Conservation (phyloP, 306 rosid genomes). For the Cicer cuneatum region DNA sequence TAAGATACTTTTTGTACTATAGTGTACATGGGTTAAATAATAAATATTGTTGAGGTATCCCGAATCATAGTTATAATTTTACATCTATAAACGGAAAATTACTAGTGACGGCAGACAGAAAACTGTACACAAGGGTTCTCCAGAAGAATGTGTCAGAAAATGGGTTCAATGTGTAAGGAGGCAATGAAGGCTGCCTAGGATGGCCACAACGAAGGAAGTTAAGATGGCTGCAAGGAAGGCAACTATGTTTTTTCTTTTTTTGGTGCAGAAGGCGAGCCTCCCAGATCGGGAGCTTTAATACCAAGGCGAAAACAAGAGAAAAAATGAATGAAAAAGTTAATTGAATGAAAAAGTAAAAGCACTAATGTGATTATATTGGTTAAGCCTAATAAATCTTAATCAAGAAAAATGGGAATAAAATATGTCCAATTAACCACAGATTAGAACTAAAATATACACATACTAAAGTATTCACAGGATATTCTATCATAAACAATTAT, state of each 20-base stretch:
- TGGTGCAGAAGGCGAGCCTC: background rate
- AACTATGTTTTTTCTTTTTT: background rate
- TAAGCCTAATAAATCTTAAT: background rate
- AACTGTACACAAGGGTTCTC: too few species aligned
- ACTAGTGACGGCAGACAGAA: too few species aligned
- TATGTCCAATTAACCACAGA: too few species aligned
- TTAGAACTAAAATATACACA: background rate
- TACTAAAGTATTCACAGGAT: background rate
- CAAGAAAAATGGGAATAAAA: background rate
- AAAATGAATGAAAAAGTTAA: background rate
- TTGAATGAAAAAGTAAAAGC: conserved; percentile 15
- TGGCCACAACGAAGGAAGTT: background rate
- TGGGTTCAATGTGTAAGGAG: too few species aligned
- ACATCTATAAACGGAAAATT: too few species aligned
- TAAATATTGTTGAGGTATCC: too few species aligned
- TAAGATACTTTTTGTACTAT: too few species aligned
- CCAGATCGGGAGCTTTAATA: conserved; percentile 3
- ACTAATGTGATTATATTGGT: background rate
- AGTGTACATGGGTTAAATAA: too few species aligned
- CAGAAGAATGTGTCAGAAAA: too few species aligned
- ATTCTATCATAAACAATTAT: background rate
- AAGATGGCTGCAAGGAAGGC: background rate
- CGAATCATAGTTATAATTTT: too few species aligned
- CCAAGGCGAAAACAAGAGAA: background rate
- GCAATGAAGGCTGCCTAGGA: background rate